Percentiles rank a stretch among this genome's conserved stretches.
These are phyloP conservation scores for Hypoxylon sp. DNA, from an alignment of 2,329 filamentous ascomycete species.

Conservation along the genomic window DNA sequence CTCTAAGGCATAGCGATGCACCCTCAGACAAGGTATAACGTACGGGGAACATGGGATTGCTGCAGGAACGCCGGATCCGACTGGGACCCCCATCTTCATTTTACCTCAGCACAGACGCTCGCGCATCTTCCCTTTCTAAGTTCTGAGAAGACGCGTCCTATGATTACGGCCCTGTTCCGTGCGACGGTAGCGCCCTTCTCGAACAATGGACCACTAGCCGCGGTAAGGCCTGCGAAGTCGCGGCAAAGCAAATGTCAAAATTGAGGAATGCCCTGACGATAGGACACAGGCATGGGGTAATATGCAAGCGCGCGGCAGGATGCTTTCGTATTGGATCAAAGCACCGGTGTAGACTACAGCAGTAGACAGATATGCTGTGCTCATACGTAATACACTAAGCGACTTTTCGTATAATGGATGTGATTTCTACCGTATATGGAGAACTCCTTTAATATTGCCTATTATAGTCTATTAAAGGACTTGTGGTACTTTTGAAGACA, in stretches of 20 bases:
- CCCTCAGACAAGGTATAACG: conserved; percentile 34
- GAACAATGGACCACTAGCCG: conserved; percentile 39
- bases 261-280: conserved; percentile 9
- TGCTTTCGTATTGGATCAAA: conserved; percentile 19
- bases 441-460: no score
- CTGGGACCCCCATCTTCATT: conserved; percentile 39
- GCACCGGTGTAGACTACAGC: conserved; percentile 3
- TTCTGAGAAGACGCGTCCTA: conserved; percentile 34
- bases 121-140: conserved; percentile 36
- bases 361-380: conserved; percentile 1
- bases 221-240: conserved; percentile 39
- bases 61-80: conserved; percentile 45
- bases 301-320: conserved; percentile 46
- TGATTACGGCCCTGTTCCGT: conserved; percentile 25
- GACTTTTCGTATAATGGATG: conserved; percentile 5
- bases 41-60: conserved; percentile 43
- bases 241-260: conserved; percentile 35
- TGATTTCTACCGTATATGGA: background rate
- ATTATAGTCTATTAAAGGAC: background rate
- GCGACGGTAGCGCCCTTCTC: conserved; percentile 39
- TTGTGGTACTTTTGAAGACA: conserved; percentile 13
- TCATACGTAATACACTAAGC: background rate
- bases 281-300: conserved; percentile 13
- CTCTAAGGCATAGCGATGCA: conserved; percentile 27
- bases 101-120: conserved; percentile 35